phyloP scores from a whole-genome alignment of 495 filamentous ascomycete genomes.

The Tuber borchii region DNA sequence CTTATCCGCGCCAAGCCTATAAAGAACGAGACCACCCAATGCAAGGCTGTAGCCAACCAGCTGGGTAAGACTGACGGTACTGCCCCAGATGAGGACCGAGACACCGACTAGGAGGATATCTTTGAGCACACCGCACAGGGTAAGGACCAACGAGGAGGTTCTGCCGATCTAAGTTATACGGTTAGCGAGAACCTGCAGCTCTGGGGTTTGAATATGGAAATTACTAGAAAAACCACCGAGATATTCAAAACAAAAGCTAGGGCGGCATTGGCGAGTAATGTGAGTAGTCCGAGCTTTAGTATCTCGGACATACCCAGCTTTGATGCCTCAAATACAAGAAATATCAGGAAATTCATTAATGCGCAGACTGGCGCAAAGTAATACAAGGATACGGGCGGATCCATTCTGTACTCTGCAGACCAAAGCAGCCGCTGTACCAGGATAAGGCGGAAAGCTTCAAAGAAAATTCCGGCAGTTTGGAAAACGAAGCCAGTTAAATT shows the following conservation, averaged over 20 bases:
- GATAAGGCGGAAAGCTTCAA: slow-evolving; percentile 84
- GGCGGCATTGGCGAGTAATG: slow-evolving; percentile 70
- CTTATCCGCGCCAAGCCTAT: slow-evolving; percentile 86
- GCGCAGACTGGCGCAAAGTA: slow-evolving; percentile 93
- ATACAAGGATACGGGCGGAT: slow-evolving; percentile 90
- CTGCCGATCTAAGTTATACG: slow-evolving; percentile 69
- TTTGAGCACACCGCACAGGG: slow-evolving; percentile 95
- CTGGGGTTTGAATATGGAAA: slow-evolving; percentile 36
- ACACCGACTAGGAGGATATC: slow-evolving; percentile 89
- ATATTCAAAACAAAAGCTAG: slow-evolving; percentile 86
- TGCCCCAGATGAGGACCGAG: slow-evolving; percentile 85
- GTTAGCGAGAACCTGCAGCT: slow-evolving; percentile 38
- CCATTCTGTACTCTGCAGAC: slow-evolving; percentile 94
- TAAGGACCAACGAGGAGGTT: slow-evolving; percentile 92
- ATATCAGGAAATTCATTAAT: slow-evolving; percentile 74
- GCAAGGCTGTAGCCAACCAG: slow-evolving; percentile 93
- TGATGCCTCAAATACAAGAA: slow-evolving; percentile 71
- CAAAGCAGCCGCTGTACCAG: slow-evolving; percentile 86
- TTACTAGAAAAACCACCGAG: slow-evolving; percentile 88
- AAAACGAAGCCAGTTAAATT: slow-evolving; percentile 78
- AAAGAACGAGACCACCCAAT: slow-evolving; percentile 84
- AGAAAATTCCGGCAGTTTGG: slow-evolving; percentile 75
- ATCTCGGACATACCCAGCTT: slow-evolving; percentile 64
- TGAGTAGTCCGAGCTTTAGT: slow-evolving; percentile 65
- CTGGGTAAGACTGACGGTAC: slow-evolving; percentile 72